These are phyloP conservation scores for Primulina tabacum DNA, from an alignment of 257 asterid genomes.

Conservation along the genomic window DNA sequence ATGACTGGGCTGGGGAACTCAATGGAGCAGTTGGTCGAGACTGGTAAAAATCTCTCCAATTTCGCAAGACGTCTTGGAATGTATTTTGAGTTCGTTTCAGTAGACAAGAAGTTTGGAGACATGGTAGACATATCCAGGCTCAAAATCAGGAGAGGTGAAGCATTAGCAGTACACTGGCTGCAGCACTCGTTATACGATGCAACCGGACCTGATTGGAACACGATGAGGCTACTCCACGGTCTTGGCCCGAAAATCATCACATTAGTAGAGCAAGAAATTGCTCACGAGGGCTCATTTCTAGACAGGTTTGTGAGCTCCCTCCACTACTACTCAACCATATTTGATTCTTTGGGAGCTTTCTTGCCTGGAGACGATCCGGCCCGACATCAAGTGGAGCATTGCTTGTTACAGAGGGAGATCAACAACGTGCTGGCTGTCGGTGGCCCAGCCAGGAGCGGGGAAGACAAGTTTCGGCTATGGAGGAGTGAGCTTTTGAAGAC, in stretches of 20 bases:
- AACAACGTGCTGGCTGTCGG: slow-evolving; percentile 72
- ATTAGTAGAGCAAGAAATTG: slow-evolving; percentile 68
- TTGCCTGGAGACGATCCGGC: slow-evolving; percentile 40
- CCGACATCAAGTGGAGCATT: slow-evolving; percentile 56
- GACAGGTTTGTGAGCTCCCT: slow-evolving; percentile 75
- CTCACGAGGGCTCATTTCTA: slow-evolving; percentile 63
- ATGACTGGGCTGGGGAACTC: slow-evolving; percentile 72
- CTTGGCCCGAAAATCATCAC: slow-evolving; percentile 59
- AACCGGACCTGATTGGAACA: slow-evolving; percentile 69
- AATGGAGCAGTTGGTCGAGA: slow-evolving; percentile 46
- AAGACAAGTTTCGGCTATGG: slow-evolving; percentile 71
- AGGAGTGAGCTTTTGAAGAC: slow-evolving; percentile 50
- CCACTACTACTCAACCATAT: slow-evolving; percentile 71
- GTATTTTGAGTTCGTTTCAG: slow-evolving; percentile 61
- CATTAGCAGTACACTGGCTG: slow-evolving; percentile 69
- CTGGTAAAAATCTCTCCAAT: slow-evolving; percentile 57
- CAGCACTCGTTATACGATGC: slow-evolving; percentile 79
- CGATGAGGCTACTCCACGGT: slow-evolving; percentile 51
- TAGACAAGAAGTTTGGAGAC: slow-evolving; percentile 51
- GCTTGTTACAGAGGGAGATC: slow-evolving; percentile 57
- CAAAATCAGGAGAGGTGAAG: slow-evolving; percentile 44
- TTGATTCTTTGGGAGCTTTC: slow-evolving; percentile 68
- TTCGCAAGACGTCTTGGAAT: slow-evolving; percentile 65
- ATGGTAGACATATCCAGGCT: slow-evolving; percentile 37
- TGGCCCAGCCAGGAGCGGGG: slow-evolving; percentile 84